Conservation (phyloP, 176 grass and related monocot species). For the Aegilops umbellulata region DNA sequence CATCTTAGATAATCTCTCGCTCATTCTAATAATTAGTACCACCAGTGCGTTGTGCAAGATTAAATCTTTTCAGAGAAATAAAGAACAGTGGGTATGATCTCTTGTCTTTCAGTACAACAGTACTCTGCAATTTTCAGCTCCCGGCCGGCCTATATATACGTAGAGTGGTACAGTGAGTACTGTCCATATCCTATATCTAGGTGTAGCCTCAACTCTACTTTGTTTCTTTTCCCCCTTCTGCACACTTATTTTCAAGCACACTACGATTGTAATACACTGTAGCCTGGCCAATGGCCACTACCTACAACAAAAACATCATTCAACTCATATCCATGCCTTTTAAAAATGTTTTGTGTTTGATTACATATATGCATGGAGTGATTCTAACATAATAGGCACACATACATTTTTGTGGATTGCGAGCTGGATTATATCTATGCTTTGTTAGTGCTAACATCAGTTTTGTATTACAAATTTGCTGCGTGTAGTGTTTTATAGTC, state of each 20-base stretch:
- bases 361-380: background rate
- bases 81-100: slow-evolving; percentile 28
- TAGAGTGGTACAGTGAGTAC: slow-evolving; percentile 59
- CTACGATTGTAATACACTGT: slow-evolving; percentile 2
- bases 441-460: background rate
- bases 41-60: background rate
- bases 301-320: slow-evolving; percentile 16
- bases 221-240: slow-evolving; percentile 20
- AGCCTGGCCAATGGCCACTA: slow-evolving; percentile 3
- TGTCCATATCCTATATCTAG: slow-evolving; percentile 39
- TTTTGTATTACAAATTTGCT: background rate
- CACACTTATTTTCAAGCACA: slow-evolving; percentile 3
- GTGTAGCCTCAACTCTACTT: slow-evolving; percentile 46
- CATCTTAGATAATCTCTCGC: background rate
- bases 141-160: slow-evolving; percentile 37
- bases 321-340: background rate
- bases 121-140: slow-evolving; percentile 30
- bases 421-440: background rate
- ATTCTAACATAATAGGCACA: background rate
- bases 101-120: slow-evolving; percentile 38
- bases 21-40: background rate
- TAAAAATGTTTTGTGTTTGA: background rate
- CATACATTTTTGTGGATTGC: background rate
- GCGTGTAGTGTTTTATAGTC: background rate
- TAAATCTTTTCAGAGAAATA: background rate